Evolutionary conservation across 306 rosid genomes (phyloP).

Genomic region (Corylus avellana): DNA sequence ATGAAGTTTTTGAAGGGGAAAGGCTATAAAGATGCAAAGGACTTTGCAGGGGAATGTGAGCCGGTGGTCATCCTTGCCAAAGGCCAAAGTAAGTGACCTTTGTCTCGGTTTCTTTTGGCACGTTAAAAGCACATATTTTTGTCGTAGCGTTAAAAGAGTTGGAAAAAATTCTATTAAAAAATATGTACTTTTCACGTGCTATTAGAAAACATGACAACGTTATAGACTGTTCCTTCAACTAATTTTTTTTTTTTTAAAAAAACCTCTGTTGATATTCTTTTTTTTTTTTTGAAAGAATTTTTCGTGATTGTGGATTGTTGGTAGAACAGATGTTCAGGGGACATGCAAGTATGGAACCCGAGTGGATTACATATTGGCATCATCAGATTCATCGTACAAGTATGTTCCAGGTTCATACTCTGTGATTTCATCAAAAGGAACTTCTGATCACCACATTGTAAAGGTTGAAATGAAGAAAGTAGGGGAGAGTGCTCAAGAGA

Average conservation of each 20-base stretch:
- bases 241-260: too few species aligned
- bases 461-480: slow-evolving; percentile 61
- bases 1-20: slow-evolving; percentile 75
- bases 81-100: slow-evolving; percentile 69
- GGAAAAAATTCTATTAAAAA: too few species aligned
- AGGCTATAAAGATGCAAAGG: slow-evolving; percentile 72
- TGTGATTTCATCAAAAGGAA: slow-evolving; percentile 80
- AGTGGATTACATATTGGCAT: slow-evolving; percentile 72
- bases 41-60: slow-evolving; percentile 75
- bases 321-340: slow-evolving; percentile 76
- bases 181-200: too few species aligned
- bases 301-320: slow-evolving; percentile 11
- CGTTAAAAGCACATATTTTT: too few species aligned
- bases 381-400: slow-evolving; percentile 54
- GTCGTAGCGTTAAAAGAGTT: too few species aligned
- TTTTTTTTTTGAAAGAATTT: not conserved
- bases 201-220: too few species aligned
- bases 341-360: slow-evolving; percentile 91
- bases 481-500: slow-evolving; percentile 34
- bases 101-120: not conserved
- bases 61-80: slow-evolving; percentile 83
- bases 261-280: not conserved
- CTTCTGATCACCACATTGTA: slow-evolving; percentile 85
- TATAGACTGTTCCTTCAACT: too few species aligned
- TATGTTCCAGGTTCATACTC: slow-evolving; percentile 80